Evolutionary conservation across 306 rosid species (phyloP), one percentile per base, ranked within the genome.

Genomic region (Morella rubra): DNA sequence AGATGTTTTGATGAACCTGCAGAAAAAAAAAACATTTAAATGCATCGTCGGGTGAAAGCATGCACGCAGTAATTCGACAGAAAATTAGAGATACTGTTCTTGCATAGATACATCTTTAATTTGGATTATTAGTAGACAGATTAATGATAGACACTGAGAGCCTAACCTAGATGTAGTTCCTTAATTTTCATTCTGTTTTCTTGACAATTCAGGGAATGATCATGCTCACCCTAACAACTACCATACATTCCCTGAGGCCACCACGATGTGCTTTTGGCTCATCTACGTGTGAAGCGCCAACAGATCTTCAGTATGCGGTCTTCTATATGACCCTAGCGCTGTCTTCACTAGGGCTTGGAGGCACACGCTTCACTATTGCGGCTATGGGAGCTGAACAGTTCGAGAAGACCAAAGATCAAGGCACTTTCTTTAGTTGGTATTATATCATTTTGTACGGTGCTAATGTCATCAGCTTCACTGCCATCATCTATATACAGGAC

Each of bases 301-400:
- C 87, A 51, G 73, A 32, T 22, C 79, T 86, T 54, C 89, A 83
- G 56, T 69, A 80, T 58, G 58, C 73, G 41, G 50, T 81, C 40
- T 77, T 86, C 8, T 86, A 74, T 24, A 20, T 40, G 14, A 84
- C 81, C 19, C 5, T 86, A 44, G 6, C 73, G 6, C 53, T 86
- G 10, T 78, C 85, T 41, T 51, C 72, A 4, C 40, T 86, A 1
- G 87, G 87, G 20, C 8, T 73, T 4, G 89, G 89, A 19, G 87
- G 85, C 62, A 72, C 84, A 9, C 85, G 87, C 44, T 86, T 75
- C 76, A 83, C 85, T 10, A 62, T 77, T n/a, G 85, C 89, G 2
- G 69, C 89, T 5, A 40, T 86, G 62, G 89, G 89, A 53, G 87
- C 84, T 8, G 78, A 75, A 46, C 89, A 83, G 44, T 76, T 77